Base-by-base conservation (phyloP, 2,329 filamentous ascomycete genomes). In the Xylariomycetidae sp. region DNA sequence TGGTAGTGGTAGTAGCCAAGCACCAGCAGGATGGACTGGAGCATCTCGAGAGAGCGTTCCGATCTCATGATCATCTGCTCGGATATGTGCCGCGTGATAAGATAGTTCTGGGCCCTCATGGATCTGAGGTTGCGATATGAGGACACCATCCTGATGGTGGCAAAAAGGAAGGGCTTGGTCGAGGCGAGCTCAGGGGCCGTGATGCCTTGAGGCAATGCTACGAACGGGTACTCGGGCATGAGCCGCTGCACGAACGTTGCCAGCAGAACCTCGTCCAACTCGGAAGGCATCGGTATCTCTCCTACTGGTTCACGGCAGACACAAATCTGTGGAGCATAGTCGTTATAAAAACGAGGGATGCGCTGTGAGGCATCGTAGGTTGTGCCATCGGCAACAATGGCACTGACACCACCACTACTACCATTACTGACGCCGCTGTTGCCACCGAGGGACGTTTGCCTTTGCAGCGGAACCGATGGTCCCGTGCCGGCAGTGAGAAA, bases 1-100 rank as follows among this genome's bases (percentile, higher is more conserved):
- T 75, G 71, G 31, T 74, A 69, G 29, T 75, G 71, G 35, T 74
- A 72, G 60, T 64, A 75, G 0, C 64, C 64, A 3, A 71, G 41
- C 16, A 74, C 62, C 1, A 74, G 61, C 3, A 75, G 48, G 3
- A 75, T 61, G 0, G 69, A 66, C 34, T 68, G 58, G 0, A 75
- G 50, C 3, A 74, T 47, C 36, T 75, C 72, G 9, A 75, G 41
- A 0, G 70, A 73, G 12, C 69, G 55, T 33, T 71, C 67, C 0
- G 66, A 69, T 2, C 67, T 58, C 27, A 74, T 59, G 10, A 75
- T 51, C 58, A 74, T 63, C 36, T 65, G 58, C 18, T 74, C 68
- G 3, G 66, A 58, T 10, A 75, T 48, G 25, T 69, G 61, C 14
- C 49, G 54, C 49, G 70, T 64, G 16, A 74, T 51, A 19, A 59